Evolutionary conservation across 352 stramenopile genomes (phyloP).

Genomic region (Phytophthora idaei): DNA sequence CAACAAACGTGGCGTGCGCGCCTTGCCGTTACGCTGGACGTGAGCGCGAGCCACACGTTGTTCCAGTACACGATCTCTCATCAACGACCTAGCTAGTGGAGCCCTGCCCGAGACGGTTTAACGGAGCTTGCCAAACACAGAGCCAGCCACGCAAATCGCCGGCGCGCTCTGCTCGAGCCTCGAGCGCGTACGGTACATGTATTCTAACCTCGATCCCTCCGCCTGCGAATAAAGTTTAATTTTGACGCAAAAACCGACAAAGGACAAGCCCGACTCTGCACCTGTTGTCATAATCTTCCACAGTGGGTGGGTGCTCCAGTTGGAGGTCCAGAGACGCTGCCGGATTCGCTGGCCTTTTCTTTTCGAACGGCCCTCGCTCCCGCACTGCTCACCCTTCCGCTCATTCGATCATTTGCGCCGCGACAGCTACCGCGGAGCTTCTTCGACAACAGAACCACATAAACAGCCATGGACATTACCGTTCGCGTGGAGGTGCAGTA

Average conservation of each 20-base stretch:
- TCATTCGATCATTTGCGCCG: slow-evolving; percentile 48
- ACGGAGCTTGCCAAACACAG: not conserved
- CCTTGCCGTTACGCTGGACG: slow-evolving; percentile 1
- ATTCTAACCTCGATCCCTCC: too few relatives aligned
- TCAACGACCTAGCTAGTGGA: not conserved
- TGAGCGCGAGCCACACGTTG: not conserved
- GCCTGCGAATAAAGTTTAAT: not conserved
- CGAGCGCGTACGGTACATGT: too few relatives aligned
- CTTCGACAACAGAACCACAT: not conserved
- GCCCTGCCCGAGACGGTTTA: not conserved
- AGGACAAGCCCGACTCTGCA: not conserved
- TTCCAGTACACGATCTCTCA: not conserved
- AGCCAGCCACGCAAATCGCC: not conserved
- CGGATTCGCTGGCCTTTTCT: slow-evolving; percentile 37
- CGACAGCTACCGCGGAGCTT: not conserved
- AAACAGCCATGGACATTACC: slow-evolving; percentile 68
- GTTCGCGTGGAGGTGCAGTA: slow-evolving; percentile 79
- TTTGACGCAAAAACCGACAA: not conserved
- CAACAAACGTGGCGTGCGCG: not conserved
- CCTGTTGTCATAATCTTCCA: slow-evolving; percentile 19
- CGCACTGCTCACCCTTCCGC: slow-evolving; percentile 33
- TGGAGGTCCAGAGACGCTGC: slow-evolving; percentile 38
- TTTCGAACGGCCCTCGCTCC: slow-evolving; percentile 34
- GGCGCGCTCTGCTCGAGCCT: too few relatives aligned
- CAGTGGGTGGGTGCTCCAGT: slow-evolving; percentile 28